These are phyloP conservation scores for Monilinia aucupariae DNA, from an alignment of 2,329 filamentous ascomycete species.

Conservation along the genomic window DNA sequence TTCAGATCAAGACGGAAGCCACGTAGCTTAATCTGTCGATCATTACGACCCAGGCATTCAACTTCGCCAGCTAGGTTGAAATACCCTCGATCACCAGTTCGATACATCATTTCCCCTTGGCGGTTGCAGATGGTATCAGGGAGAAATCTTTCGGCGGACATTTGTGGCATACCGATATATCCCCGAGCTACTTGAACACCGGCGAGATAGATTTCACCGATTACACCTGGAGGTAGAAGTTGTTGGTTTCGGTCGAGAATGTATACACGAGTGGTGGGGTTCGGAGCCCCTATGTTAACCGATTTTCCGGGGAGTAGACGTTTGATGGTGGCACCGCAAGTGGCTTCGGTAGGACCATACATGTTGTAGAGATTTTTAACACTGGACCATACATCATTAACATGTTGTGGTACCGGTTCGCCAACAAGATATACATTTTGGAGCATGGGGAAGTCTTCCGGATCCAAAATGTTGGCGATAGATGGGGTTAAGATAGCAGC, in stretches of 20 bases:
- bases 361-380: conserved; percentile 38
- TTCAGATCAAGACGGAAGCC: conserved; percentile 40
- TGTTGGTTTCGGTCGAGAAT: conserved; percentile 38
- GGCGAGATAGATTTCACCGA: conserved; percentile 41
- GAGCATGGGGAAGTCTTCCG: conserved; percentile 6
- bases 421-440: conserved; percentile 37
- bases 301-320: conserved; percentile 24
- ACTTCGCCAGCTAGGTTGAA: conserved; percentile 38
- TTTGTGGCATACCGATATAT: conserved; percentile 37
- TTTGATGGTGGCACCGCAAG: conserved; percentile 38
- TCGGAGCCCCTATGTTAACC: conserved; percentile 39
- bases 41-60: conserved; percentile 38
- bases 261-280: conserved; percentile 38
- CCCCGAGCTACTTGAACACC: conserved; percentile 41
- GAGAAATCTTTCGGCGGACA: conserved; percentile 34
- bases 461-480: conserved; percentile 10
- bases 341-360: conserved; percentile 41
- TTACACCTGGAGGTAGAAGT: conserved; percentile 34
- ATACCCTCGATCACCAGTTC: conserved; percentile 41
- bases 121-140: conserved; percentile 30
- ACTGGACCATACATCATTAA: conserved; percentile 36
- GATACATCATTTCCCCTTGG: conserved; percentile 36
- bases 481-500: conserved; percentile 16
- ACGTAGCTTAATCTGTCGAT: conserved; percentile 39
- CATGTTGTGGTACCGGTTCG: conserved; percentile 36